Conservation (phyloP, 106 monocot species). For the Xerophyta viscosa region DNA sequence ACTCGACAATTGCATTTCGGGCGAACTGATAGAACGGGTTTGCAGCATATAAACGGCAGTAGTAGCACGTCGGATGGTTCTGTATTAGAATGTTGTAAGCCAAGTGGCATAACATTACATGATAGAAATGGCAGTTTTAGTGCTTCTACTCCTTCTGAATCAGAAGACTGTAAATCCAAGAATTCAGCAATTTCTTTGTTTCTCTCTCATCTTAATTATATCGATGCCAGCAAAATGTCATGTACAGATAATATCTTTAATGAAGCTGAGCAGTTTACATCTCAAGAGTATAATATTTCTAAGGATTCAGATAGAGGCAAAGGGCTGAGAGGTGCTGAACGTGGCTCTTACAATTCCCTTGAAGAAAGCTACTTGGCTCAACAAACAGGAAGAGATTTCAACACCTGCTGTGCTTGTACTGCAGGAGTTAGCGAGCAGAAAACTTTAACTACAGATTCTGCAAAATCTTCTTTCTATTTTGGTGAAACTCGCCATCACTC, state of each 20-base stretch:
- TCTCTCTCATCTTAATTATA: slow-evolving; percentile 57
- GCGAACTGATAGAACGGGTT: slow-evolving; percentile 7
- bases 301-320: slow-evolving; percentile 12
- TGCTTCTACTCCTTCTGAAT: slow-evolving; percentile 10
- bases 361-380: slow-evolving; percentile 3
- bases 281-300: slow-evolving; percentile 7
- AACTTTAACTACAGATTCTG: too few species aligned
- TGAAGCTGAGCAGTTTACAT: slow-evolving; percentile 17
- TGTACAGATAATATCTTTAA: slow-evolving; percentile 19
- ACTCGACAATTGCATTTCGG: slow-evolving; percentile 8
- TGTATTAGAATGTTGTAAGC: too few species aligned
- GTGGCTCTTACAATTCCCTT: slow-evolving; percentile 5
- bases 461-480: too few species aligned
- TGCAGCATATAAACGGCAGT: slow-evolving; percentile 10
- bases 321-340: slow-evolving; percentile 8
- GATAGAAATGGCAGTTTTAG: slow-evolving; percentile 11
- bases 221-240: slow-evolving; percentile 32
- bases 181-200: slow-evolving; percentile 61
- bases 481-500: slow-evolving; percentile 2
- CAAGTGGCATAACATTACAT: slow-evolving; percentile 4
- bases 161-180: slow-evolving; percentile 24
- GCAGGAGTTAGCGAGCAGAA: neutral
- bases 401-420: slow-evolving; percentile 3
- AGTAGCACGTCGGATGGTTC: too few species aligned
- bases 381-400: slow-evolving; percentile 10